Base-by-base conservation (phyloP, 306 rosid species). In the Chamaecrista fasciculata region DNA sequence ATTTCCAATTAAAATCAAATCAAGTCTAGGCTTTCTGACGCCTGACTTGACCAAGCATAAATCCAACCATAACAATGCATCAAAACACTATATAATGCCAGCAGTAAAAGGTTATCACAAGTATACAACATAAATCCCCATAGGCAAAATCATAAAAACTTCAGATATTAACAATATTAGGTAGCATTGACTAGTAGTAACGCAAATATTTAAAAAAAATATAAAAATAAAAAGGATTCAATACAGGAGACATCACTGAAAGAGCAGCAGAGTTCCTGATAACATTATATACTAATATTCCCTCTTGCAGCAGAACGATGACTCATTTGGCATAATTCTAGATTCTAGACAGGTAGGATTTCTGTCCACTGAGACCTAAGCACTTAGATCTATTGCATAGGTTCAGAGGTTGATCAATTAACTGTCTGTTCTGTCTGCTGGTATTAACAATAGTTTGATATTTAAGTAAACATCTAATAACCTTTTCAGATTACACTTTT, bases 41-140 rank as follows among this genome's bases (percentile, higher is more conserved):
- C 68, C 25, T 47, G 28, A 51, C 46, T 21, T 50, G 36, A 20
- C 19, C 60, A 24, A 23, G 15, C 44, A 39, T 57, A 56, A 11
- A 20, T 39, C 64, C 42, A 71, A 42, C 23, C 40, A 28, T 63
- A 77, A 51, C 53, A 62, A 62, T 52, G 70, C 16, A n/a, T 59
- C 15, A 50, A n/a, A 37, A 69, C 24, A 33, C 44, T 11, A 19
- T 15, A 55, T 28, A 28, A 43, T 15, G 14, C 56, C 39, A 40
- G 19, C 8, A 50, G 15, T 18, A 60, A 69, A 43, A 39, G 33
- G 52, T 44, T 44, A 61, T 43, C 26, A 5, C 21, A 24, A 6
- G 25, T 25, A 67, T 51, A 21, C 34, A 66, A 47, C n/a, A 44
- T 31, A 26, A 70, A n/a, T 62, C 28, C 18, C 21, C 49, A 43